Base-by-base conservation (phyloP, 805 yeast genomes). In the Zygosaccharomyces bisporus region DNA sequence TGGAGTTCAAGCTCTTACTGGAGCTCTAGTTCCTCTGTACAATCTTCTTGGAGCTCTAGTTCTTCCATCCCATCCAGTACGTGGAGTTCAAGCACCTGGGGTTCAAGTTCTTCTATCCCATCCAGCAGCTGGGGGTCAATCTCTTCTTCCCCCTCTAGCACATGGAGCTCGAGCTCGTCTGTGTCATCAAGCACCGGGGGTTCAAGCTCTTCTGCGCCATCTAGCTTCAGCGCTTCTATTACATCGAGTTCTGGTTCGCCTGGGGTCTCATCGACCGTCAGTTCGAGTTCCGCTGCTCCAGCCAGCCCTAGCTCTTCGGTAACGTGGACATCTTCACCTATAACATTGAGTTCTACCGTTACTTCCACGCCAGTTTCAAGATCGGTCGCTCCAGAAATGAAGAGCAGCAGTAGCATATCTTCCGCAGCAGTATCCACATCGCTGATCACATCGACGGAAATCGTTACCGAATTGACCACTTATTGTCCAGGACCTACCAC, bases 401-500 rank as follows among this genome's bases (percentile, higher is more conserved):
- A n/a, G n/a, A n/a, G n/a, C n/a, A n/a, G n/a, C n/a, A n/a, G n/a
- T n/a, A n/a, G n/a, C n/a, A n/a, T n/a, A n/a, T n/a, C n/a, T n/a
- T n/a, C n/a, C n/a, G n/a, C n/a, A n/a, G n/a, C n/a, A n/a, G 37
- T 8, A 5, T 20, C 14, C 13, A 19, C 17, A 12, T n/a, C 24
- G 14, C 13, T 25, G 16, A 13, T 58, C 33, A 36, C 47, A 33
- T 50, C 54, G 25, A 36, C 38, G 4, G 45, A 50, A 34, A 27
- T 40, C 29, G 55, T 52, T 13, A 50, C 50, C 34, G 47, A 53
- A 13, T 27, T 71, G 76, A 79, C 84, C 70, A 85, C 93, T 58
- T 85, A 81, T 83, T 86, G 95, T 71, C 93, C 95, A 66, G 71
- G 60, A 51, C 68, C 93, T 39, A 86, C 95, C 58, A 68, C 74